Evolutionary conservation across 2,329 filamentous ascomycete species (phyloP).

Genomic region (Phyllosticta paracitricarpa): DNA sequence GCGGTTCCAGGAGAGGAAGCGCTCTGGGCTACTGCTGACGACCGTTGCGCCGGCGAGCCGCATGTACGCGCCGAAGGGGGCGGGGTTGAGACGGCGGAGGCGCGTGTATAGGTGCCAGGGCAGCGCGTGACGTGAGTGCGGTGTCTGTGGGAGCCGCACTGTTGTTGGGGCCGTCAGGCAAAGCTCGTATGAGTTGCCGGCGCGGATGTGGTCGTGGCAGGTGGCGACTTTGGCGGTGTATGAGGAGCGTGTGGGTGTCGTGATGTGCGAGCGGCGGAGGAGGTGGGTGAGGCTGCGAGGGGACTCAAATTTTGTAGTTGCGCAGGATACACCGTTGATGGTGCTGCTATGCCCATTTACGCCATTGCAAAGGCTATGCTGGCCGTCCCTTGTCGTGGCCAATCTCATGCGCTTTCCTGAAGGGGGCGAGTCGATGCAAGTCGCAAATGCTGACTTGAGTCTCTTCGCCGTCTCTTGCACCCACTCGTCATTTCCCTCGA

Average conservation of each 20-base stretch:
- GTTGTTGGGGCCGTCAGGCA: slow-evolving; percentile 70
- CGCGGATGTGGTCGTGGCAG: slow-evolving; percentile 62
- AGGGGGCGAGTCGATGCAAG: neutral
- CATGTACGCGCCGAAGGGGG: slow-evolving; percentile 77
- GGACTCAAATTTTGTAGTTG: neutral
- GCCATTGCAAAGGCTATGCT: neutral
- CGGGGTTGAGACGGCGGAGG: slow-evolving; percentile 62
- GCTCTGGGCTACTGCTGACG: slow-evolving; percentile 77
- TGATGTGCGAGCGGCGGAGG: neutral
- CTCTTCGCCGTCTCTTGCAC: slow-evolving; percentile 25
- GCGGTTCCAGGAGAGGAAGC: slow-evolving; percentile 64
- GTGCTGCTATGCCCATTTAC: neutral
- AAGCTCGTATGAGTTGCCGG: slow-evolving; percentile 76
- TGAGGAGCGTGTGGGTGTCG: neutral
- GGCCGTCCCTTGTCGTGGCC: neutral
- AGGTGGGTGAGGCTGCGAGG: neutral
- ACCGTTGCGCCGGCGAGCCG: slow-evolving; percentile 56
- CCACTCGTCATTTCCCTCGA: slow-evolving; percentile 42
- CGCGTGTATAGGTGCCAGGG: slow-evolving; percentile 63
- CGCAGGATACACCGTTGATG: neutral
- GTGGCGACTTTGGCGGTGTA: slow-evolving; percentile 13
- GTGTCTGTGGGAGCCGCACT: slow-evolving; percentile 38
- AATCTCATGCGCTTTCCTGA: neutral
- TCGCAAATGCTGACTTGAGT: neutral
- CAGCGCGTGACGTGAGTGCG: slow-evolving; percentile 18